Base-by-base conservation (phyloP, 2,329 filamentous ascomycete genomes). In the Neodidymelliopsis sp. region DNA sequence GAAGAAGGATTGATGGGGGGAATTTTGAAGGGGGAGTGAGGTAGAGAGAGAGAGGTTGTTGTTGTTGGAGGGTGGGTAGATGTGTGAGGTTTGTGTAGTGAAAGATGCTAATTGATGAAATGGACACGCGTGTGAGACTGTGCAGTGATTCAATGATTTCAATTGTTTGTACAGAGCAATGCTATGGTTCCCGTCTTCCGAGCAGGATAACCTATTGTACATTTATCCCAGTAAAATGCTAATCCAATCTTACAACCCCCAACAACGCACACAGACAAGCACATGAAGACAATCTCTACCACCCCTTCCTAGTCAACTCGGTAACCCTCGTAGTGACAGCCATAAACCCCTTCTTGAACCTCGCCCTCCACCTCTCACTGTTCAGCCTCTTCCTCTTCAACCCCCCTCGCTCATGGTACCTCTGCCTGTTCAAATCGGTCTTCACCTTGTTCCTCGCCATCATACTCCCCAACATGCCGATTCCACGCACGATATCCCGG, bases 341-440 rank as follows among this genome's bases (percentile, higher is more conserved):
- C 70, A 77, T 80, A 74, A 94, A 92, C 4, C 85, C 87, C 23
- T 71, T 70, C 78, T 83, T 85, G 74, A 93, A 94, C 51, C 84
- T 81, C 56, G 60, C 75, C 69, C 83, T 80, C 87, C 88, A 91
- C 53, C 89, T 79, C 77, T 87, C 78, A 51, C 83, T 85, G 70
- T 77, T 78, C 60, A 91, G 73, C 63, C 90, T 82, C 84, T 94
- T 95, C 73, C 86, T 81, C 81, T 89, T 91, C 64, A 90, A 64
- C 2, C 90, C 90, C 0, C 81, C 81, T 35, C 90, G 77, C 78
- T 94, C 90, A 72, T 95, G 87, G 63, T 84, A 90, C 56, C 79
- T 78, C 74, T 94, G 90, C 55, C 62, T 70, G 15, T 72, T 69
- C 42, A 77, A 77, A 61, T 90, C 85, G 2, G 37, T 49, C 57